Percentiles rank a stretch among this genome's conserved stretches.
phyloP scores from a whole-genome alignment of 2,329 filamentous ascomycete species.

The Tolypocladium ophioglossoides region DNA sequence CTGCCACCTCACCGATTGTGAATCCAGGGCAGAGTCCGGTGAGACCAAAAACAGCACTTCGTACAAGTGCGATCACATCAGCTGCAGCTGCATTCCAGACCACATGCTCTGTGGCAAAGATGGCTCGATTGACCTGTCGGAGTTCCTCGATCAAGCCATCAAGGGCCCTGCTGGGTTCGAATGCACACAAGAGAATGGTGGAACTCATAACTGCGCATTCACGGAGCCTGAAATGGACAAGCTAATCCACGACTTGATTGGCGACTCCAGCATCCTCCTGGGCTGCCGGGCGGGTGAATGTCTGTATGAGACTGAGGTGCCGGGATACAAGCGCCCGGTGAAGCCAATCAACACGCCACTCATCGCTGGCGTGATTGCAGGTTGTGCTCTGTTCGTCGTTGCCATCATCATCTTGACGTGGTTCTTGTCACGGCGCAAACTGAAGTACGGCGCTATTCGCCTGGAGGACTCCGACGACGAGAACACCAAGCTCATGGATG shows the following conservation, averaged over 20 bases:
- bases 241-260: conserved; percentile 79
- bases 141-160: conserved; percentile 76
- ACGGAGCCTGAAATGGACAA: conserved; percentile 88
- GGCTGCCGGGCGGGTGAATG: conserved; percentile 83
- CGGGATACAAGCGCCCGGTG: conserved; percentile 77
- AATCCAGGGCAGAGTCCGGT: conserved; percentile 58
- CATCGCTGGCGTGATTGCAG: conserved; percentile 87
- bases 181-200: conserved; percentile 56
- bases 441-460: conserved; percentile 61
- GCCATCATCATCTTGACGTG: conserved; percentile 72
- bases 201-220: conserved; percentile 62
- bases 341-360: conserved; percentile 96
- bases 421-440: conserved; percentile 72
- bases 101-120: conserved; percentile 90
- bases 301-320: conserved; percentile 83
- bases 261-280: conserved; percentile 79
- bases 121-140: conserved; percentile 82
- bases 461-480: conserved; percentile 89
- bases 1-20: conserved; percentile 76
- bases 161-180: conserved; percentile 79
- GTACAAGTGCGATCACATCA: conserved; percentile 76
- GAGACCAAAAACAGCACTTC: conserved; percentile 67
- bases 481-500: conserved; percentile 71
- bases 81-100: conserved; percentile 79
- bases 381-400: conserved; percentile 78